A percentile compares a stretch with the other conserved stretches of the same genome.
Evolutionary conservation across 2,329 filamentous ascomycete species (phyloP).

Genomic region (Sphaerulina musiva): DNA sequence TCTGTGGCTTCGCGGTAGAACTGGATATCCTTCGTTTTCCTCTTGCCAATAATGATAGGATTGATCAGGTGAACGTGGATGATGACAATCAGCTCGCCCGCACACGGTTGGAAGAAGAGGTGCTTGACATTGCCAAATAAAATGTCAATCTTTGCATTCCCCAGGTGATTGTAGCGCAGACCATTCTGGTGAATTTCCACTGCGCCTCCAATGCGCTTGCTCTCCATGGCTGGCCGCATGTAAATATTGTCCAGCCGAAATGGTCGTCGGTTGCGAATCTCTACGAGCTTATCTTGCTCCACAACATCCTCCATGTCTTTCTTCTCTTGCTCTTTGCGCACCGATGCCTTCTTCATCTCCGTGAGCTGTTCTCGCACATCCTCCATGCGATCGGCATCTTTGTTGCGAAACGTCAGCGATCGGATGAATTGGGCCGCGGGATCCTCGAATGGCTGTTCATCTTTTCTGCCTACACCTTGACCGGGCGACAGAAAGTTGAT

Average conservation of each 20-base stretch:
- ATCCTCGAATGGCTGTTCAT: conserved; percentile 97
- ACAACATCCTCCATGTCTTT: conserved; percentile 99
- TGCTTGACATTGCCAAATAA: conserved; percentile 98
- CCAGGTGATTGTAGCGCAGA: conserved; percentile 83
- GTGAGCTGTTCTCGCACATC: conserved; percentile 90
- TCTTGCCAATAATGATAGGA: conserved; percentile 95
- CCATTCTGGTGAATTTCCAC: conserved; percentile 98
- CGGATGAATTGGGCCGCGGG: conserved; percentile 91
- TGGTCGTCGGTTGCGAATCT: conserved; percentile 89
- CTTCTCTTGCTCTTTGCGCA: conserved; percentile 94
- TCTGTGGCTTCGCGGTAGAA: conserved; percentile 98
- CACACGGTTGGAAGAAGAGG: conserved; percentile 96
- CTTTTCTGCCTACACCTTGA: conserved; percentile 92
- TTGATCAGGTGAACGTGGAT: conserved; percentile 98
- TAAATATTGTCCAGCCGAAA: conserved; percentile 89
- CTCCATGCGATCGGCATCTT: conserved; percentile 78
- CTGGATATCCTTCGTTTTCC: conserved; percentile 98
- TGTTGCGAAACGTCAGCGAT: conserved; percentile 89
- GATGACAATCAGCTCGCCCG: conserved; percentile 92
- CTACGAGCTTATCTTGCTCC: conserved; percentile 93
- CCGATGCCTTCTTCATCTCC: conserved; percentile 87
- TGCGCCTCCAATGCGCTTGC: conserved; percentile 91
- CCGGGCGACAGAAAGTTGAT: conserved; percentile 97
- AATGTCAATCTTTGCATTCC: conserved; percentile 80
- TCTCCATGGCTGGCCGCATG: conserved; percentile 89